Base-by-base conservation (phyloP, 768 basidiomycete genomes). In the Boletus vinaceobasis region DNA sequence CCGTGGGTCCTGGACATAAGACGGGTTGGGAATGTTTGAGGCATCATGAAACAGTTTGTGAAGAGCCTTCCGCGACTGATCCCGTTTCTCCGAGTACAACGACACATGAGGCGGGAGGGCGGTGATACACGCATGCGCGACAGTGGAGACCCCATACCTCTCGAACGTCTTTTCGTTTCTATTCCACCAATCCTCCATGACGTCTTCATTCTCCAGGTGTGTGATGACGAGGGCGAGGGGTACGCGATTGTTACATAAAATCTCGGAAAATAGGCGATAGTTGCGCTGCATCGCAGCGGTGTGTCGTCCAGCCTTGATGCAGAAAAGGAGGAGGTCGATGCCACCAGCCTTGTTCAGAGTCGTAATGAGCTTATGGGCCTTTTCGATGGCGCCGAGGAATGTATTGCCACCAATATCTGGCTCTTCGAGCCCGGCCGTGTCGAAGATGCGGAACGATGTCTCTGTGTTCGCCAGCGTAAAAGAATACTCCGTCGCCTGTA, bases 341-440 rank as follows among this genome's bases (percentile, higher is more conserved):
- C 39, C 53, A 17, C 53, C 53, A 14, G 39, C 38, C 0, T 38
- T 4, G 8, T 47, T 31, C 9, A 61, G 13, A 31, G 39, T 29
- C 3, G 21, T 17, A 8, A 61, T 3, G 21, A 61, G 59, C 21
- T 19, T 4, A 1, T 54, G 35, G 0, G 55, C 58, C 7, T 61
- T 60, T 21, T 47, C 42, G 38, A 60, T 47, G 17, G 58, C 47
- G 2, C 19, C n/a, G 1, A 60, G 7, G 17, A 54, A 51, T 15
- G 23, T 6, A 29, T 44, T 37, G 38, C n/a, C 3, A 15, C 42
- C 46, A 23, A 50, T 49, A 4, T 27, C 39, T 21, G 39, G 3
- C 19, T 40, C 39, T 21, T 21, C 23, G 23, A 23, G 23, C 23
- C 23, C 23, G 23, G 23, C 23, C 23, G 23, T 23, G 23, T 23